Conservation (phyloP, 208 protist genomes). For the Leishmania martiniquensis region DNA sequence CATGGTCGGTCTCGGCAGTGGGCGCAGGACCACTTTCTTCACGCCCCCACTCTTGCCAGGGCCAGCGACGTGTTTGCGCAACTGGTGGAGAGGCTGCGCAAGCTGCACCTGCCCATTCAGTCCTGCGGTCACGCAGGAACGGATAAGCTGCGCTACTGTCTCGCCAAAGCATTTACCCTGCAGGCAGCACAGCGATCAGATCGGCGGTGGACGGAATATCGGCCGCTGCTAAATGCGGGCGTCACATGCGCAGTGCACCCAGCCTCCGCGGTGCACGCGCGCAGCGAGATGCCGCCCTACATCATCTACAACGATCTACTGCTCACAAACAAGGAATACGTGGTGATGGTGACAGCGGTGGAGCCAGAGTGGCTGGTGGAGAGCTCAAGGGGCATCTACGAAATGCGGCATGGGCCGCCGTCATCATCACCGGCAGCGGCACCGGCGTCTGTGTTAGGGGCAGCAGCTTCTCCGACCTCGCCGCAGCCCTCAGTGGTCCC, state of each 20-base stretch:
- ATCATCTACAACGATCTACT: conserved; percentile 99
- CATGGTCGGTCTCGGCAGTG: conserved; percentile 93
- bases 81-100: conserved; percentile 96
- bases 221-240: conserved; percentile 96
- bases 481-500: neutral
- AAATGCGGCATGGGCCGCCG: conserved; percentile 18
- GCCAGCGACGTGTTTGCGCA: conserved; percentile 97
- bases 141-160: conserved; percentile 95
- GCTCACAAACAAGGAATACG: conserved; percentile 96
- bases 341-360: conserved; percentile 96
- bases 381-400: conserved; percentile 71
- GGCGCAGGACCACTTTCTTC: conserved; percentile 98
- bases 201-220: conserved; percentile 96
- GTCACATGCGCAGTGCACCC: conserved; percentile 98
- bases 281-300: conserved; percentile 97
- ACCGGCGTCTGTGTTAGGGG: neutral
- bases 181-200: conserved; percentile 95
- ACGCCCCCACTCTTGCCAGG: conserved; percentile 90
- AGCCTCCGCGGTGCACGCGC: conserved; percentile 95
- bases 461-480: neutral
- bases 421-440: neutral
- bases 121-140: conserved; percentile 67
- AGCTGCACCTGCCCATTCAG: conserved; percentile 57
- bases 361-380: conserved; percentile 98
- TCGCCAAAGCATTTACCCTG: conserved; percentile 96